Percentiles rank a stretch among this genome's conserved stretches.
phyloP scores from a whole-genome alignment of 768 basidiomycete genomes.

The Leccinellum rugosiceps region DNA sequence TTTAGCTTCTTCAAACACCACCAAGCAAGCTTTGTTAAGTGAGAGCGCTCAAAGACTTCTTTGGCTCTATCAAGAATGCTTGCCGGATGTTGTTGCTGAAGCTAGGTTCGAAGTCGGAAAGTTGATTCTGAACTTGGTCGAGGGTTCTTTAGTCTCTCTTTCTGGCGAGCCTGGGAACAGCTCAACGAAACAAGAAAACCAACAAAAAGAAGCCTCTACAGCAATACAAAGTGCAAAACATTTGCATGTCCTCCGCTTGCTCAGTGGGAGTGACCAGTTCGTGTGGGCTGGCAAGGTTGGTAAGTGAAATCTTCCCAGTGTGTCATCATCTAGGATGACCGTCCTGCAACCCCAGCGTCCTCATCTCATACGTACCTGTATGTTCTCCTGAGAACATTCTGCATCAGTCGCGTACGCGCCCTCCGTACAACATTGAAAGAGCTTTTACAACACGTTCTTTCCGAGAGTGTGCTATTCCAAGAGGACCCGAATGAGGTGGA shows the following conservation, averaged over 20 bases:
- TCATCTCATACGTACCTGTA: constrained; percentile 64
- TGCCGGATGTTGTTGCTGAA: constrained; percentile 74
- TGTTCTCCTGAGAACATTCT: constrained; percentile 66
- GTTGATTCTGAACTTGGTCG: constrained; percentile 51
- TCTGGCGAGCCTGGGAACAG: constrained; percentile 3
- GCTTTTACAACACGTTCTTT: constrained; percentile 65
- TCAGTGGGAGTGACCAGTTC: constrained; percentile 80
- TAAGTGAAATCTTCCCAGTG: constrained; percentile 32
- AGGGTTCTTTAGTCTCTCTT: constrained; percentile 25
- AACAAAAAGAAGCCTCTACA: constrained; percentile 11
- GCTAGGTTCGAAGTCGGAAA: constrained; percentile 86
- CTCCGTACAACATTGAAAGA: constrained; percentile 48
- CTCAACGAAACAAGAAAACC: constrained; percentile 12
- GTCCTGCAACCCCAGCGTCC: constrained; percentile 29
- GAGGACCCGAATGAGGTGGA: constrained; percentile 67
- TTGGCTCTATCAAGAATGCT: constrained; percentile 78
- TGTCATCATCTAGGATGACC: not conserved
- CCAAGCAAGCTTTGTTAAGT: constrained; percentile 58
- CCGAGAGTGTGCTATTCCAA: constrained; percentile 75
- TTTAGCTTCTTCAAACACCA: constrained; percentile 30
- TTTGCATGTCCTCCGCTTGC: constrained; percentile 71
- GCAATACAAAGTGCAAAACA: constrained; percentile 57
- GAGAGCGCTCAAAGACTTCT: constrained; percentile 80
- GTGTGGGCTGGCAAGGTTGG: constrained; percentile 73
- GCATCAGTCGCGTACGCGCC: constrained; percentile 45